Base-by-base conservation (phyloP, 2,329 filamentous ascomycete genomes). In the Chalara sp. region DNA sequence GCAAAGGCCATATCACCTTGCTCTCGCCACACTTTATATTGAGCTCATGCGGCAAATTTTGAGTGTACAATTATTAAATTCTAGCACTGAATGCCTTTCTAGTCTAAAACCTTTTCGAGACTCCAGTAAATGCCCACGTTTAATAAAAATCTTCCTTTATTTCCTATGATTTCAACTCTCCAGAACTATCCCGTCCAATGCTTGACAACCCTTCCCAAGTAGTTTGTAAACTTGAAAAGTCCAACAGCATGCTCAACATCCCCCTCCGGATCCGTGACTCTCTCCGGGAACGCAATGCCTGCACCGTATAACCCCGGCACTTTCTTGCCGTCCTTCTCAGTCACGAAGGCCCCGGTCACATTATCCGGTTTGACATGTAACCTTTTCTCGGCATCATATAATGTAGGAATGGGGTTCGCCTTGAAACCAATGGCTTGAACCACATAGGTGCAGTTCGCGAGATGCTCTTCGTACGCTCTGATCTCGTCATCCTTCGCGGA, bases 211-310 rank as follows among this genome's bases (percentile, higher is more conserved):
- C 70, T 72, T 65, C 78, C 77, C 49, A 81, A 64, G 58, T 76
- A 83, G 44, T 74, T 79, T 79, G 84, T 83, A 56, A 85, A 84
- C 65, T 85, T 84, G 61, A 72, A 81, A 61, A 84, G 76, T 0
- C 81, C 81, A 47, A 84, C 81, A 1, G 79, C 78, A 58, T 75
- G 71, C 65, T 84, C 80, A 6, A 79, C 75, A 62, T 83, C 83
- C 0, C 80, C 80, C 40, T 74, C 67, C 1, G 80, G 81, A 67
- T 84, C 81, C 6, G 73, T 72, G 5, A 83, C 79, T 29, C 72
- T 68, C 61, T 84, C 78, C 0, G 81, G 81, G 58, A 78, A 85
- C 1, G 80, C 81, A 57, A 85, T 84, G 0, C 81, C 81, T 0
- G 80, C 80, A 3, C 78, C 81, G 60, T 76, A 80, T 13, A 84